Conservation (phyloP, 1,139 yeast genomes). For the Scheffersomyces parashehatae region DNA sequence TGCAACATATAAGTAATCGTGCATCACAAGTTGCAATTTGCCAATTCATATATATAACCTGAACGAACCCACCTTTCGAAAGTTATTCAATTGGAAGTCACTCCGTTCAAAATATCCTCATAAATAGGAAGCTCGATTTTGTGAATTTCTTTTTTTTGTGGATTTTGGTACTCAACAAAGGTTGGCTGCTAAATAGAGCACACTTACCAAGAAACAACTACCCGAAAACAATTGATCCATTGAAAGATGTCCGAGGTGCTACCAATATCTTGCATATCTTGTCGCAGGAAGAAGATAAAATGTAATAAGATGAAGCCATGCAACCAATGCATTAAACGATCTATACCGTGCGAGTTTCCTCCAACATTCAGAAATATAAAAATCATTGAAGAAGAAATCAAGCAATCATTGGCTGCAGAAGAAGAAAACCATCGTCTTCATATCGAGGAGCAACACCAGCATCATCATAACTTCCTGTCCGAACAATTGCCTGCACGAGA, state of each 20-base stretch:
- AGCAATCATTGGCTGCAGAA: not conserved
- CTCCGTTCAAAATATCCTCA: too few relatives aligned
- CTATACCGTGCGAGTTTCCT: slow-evolving; percentile 39
- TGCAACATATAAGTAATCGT: too few relatives aligned
- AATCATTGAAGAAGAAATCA: slow-evolving; percentile 26
- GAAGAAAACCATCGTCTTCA: not conserved
- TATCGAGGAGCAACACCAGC: not conserved
- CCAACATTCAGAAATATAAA: slow-evolving; percentile 39
- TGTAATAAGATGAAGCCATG: slow-evolving; percentile 44
- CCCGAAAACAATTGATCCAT: not conserved
- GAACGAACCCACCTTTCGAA: too few relatives aligned
- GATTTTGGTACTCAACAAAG: not conserved
- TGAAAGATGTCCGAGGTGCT: slow-evolving; percentile 28
- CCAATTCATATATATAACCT: too few relatives aligned
- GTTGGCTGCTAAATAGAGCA: not conserved
- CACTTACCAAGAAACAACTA: not conserved
- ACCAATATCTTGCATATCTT: slow-evolving; percentile 45
- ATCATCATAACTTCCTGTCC: not conserved
- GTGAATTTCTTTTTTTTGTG: too few relatives aligned
- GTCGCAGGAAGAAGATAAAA: slow-evolving; percentile 42
- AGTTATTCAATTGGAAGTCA: too few relatives aligned
- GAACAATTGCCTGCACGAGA: not conserved
- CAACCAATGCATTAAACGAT: slow-evolving; percentile 36
- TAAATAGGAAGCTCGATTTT: too few relatives aligned
- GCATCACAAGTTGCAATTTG: too few relatives aligned